Evolutionary conservation across 768 basidiomycete genomes (phyloP).

Genomic region (Psilocybe subaeruginosa): DNA sequence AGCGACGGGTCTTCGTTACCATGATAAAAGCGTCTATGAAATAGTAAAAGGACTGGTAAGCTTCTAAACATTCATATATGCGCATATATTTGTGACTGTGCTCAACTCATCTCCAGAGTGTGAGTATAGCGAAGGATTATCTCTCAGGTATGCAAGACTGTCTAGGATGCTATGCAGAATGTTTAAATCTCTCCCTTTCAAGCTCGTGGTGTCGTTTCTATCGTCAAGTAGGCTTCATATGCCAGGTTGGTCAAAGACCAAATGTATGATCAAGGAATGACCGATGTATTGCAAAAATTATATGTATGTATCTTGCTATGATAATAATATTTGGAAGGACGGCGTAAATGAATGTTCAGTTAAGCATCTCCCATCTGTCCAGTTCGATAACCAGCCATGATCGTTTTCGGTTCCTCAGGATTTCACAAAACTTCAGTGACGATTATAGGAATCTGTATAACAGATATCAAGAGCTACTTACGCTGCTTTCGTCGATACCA

Average conservation of each 20-base stretch:
- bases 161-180: not conserved
- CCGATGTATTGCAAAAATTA: not conserved
- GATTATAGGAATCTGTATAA: no score
- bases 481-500: no score
- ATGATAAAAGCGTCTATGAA: slow-evolving; percentile 88
- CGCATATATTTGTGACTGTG: not conserved
- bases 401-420: no score
- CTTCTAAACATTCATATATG: not conserved
- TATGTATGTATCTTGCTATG: not conserved
- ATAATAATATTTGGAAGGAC: no score
- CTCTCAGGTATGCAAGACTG: slow-evolving; percentile 47
- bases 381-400: no score
- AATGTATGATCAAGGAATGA: not conserved
- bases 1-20: slow-evolving; percentile 76
- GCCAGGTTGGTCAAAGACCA: not conserved
- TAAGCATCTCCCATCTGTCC: no score
- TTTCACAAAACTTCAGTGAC: no score
- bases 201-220: slow-evolving; percentile 41
- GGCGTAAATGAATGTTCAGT: no score
- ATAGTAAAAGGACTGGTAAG: slow-evolving; percentile 74
- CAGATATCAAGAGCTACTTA: no score
- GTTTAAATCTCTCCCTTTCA: slow-evolving; percentile 12
- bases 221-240: slow-evolving; percentile 33
- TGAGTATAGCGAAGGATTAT: slow-evolving; percentile 76
- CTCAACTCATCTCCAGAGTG: slow-evolving; percentile 43